phyloP scores from a whole-genome alignment of 169 alveolate species.

The Prorocentrum cordatum region DNA sequence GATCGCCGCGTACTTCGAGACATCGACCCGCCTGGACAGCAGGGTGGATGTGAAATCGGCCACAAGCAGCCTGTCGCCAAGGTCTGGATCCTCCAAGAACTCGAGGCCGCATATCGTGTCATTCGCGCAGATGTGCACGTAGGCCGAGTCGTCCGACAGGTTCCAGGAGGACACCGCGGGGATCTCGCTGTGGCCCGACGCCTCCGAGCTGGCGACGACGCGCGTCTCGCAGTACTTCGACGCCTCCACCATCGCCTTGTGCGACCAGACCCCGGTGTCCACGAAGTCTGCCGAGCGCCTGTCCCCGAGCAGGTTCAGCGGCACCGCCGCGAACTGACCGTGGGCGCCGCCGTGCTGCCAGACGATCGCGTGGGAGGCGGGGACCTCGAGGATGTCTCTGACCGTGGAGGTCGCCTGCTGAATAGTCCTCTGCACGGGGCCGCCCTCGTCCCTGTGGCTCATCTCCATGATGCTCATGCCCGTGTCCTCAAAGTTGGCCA shows the following conservation, averaged over 20 bases:
- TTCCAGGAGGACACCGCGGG: background rate
- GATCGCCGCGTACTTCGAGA: background rate
- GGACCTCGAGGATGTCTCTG: background rate
- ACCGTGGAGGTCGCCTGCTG: background rate
- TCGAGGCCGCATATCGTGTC: background rate
- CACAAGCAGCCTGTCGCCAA: background rate
- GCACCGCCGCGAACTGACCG: constrained; percentile 18
- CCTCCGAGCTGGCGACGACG: background rate
- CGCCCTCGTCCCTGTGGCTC: constrained; percentile 17
- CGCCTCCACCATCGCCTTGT: background rate
- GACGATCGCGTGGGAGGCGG: background rate
- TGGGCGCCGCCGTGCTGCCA: constrained; percentile 24
- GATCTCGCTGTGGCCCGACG: background rate
- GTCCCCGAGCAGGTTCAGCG: background rate
- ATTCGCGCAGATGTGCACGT: constrained; percentile 7
- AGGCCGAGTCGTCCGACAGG: background rate
- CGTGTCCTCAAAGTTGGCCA: background rate
- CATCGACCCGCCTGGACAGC: background rate
- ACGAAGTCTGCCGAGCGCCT: background rate
- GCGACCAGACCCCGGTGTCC: constrained; percentile 25
- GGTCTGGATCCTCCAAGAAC: constrained; percentile 7
- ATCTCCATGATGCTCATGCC: constrained; percentile 26
- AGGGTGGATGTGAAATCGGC: background rate
- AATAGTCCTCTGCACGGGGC: background rate
- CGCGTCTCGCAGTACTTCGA: background rate